phyloP scores from a whole-genome alignment of 2,329 filamentous ascomycete species.

The Calonectria montana region DNA sequence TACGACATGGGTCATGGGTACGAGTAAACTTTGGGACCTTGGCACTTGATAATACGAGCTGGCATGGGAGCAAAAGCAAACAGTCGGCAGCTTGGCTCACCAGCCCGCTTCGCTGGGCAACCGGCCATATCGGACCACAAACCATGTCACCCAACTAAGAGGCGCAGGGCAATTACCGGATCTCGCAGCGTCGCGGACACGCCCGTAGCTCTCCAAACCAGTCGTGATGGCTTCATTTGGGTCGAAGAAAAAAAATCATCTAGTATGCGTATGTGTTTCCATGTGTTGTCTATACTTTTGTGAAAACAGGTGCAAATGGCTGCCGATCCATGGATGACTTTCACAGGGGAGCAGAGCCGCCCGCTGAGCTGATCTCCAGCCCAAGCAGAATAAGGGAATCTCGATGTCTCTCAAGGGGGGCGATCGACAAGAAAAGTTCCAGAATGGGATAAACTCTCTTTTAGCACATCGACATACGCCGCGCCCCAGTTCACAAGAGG shows the following conservation, averaged over 20 bases:
- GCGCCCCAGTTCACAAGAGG: background rate
- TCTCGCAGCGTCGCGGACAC: background rate
- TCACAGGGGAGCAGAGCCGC: background rate
- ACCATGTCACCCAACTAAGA: slow-evolving; percentile 1
- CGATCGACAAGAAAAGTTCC: background rate
- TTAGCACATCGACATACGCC: background rate
- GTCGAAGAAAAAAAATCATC: no score
- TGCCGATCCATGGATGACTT: background rate
- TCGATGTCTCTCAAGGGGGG: background rate
- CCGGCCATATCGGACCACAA: background rate
- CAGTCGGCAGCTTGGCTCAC: background rate
- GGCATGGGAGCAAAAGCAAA: background rate
- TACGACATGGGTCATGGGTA: background rate
- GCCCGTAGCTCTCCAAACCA: background rate
- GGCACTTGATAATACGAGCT: background rate
- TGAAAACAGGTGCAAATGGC: background rate
- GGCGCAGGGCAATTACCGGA: background rate
- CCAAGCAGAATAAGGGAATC: slow-evolving; percentile 2
- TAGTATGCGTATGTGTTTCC: background rate
- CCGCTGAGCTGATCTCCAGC: background rate
- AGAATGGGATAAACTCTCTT: background rate
- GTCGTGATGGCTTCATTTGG: background rate
- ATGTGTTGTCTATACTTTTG: background rate
- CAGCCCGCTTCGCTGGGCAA: background rate
- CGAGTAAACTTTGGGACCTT: background rate